phyloP scores from a whole-genome alignment of 164 flowering plant species.

The Akebia trifoliata region DNA sequence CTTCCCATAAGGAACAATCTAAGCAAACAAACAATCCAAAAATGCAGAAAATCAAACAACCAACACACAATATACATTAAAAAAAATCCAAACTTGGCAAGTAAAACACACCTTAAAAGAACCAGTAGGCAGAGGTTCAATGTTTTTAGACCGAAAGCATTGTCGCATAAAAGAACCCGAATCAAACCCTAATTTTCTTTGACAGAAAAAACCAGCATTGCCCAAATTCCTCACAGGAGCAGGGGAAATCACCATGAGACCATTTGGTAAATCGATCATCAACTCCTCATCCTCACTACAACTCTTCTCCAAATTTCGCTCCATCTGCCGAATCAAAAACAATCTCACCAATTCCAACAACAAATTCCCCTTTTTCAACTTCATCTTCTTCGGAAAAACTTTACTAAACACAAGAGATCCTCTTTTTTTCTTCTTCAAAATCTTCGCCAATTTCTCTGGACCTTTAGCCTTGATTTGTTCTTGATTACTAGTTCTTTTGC shows the following conservation, averaged over 20 bases:
- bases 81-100: background rate
- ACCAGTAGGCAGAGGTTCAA: slow-evolving; percentile 55
- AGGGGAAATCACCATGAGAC: slow-evolving; percentile 60
- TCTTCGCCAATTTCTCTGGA: slow-evolving; percentile 18
- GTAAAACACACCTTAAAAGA: slow-evolving; percentile 49
- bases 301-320: slow-evolving; percentile 41
- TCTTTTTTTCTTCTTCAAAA: slow-evolving; percentile 18
- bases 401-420: slow-evolving; percentile 20
- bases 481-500: slow-evolving; percentile 1
- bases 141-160: slow-evolving; percentile 71
- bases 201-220: slow-evolving; percentile 36
- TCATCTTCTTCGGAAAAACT: slow-evolving; percentile 44
- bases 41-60: background rate
- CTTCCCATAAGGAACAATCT: slow-evolving; percentile 46
- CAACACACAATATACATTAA: background rate
- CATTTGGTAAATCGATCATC: slow-evolving; percentile 62
- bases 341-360: slow-evolving; percentile 52
- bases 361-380: slow-evolving; percentile 42
- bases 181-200: slow-evolving; percentile 47
- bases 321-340: slow-evolving; percentile 54
- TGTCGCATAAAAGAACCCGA: slow-evolving; percentile 22
- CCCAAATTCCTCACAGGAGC: slow-evolving; percentile 10
- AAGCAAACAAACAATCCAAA: slow-evolving; percentile 7
- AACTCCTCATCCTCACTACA: slow-evolving; percentile 23
- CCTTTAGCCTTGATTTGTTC: background rate